A percentile compares a stretch with the other conserved stretches of the same genome.
Evolutionary conservation across 495 filamentous ascomycete genomes (phyloP).

Genomic region (Penicillium chermesinum): DNA sequence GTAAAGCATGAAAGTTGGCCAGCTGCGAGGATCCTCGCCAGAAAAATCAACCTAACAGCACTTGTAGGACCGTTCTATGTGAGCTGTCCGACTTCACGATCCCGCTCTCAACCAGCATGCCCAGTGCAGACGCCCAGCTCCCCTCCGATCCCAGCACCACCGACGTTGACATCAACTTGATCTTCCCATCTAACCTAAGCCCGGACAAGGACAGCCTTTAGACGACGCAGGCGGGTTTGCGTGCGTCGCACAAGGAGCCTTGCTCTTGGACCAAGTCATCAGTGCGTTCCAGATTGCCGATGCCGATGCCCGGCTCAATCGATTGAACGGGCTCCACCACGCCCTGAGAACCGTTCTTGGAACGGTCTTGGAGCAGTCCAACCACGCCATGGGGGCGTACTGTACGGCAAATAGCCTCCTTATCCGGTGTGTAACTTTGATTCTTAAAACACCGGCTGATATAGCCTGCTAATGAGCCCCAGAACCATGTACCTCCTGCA

Average conservation of each 20-base stretch:
- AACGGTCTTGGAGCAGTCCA: constrained; percentile 18
- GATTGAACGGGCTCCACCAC: constrained; percentile 12
- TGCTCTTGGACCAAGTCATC: constrained; percentile 25
- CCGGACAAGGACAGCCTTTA: background rate
- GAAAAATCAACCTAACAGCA: background rate
- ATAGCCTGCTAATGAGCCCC: background rate
- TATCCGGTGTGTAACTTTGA: constrained; percentile 20
- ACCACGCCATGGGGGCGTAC: constrained; percentile 15
- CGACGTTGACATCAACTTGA: background rate
- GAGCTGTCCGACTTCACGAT: constrained; percentile 3
- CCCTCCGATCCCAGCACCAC: constrained; percentile 1
- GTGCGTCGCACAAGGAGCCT: constrained; percentile 26
- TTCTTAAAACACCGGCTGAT: background rate
- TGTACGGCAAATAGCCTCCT: constrained; percentile 24
- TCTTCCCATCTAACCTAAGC: background rate
- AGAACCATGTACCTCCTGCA: constrained; percentile 11
- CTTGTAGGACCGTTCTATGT: background rate
- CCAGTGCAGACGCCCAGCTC: constrained; percentile 2
- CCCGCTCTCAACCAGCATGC: constrained; percentile 5
- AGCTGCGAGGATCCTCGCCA: too few relatives aligned
- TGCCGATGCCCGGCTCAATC: constrained; percentile 11
- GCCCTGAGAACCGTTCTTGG: constrained; percentile 18
- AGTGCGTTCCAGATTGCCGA: constrained; percentile 11
- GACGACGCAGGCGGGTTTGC: constrained; percentile 17
- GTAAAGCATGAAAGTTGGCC: constrained; percentile 4